Base-by-base conservation (phyloP, 1,284 basidiomycete genomes). In the Bondarzewia mesenterica region DNA sequence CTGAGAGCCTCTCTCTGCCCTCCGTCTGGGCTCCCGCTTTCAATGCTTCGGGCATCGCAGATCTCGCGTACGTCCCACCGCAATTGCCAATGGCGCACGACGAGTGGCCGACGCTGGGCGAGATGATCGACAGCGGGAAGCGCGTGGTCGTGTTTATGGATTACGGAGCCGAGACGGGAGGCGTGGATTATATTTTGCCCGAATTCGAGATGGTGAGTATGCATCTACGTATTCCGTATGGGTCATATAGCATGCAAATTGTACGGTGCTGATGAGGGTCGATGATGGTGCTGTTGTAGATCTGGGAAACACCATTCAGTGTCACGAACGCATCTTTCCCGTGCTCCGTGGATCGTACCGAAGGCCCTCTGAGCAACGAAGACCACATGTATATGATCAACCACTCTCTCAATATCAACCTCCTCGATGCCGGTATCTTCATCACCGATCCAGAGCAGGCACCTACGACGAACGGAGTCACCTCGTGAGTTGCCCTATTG, bases 271-370 rank as follows among this genome's bases (percentile, higher is more conserved):
- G 5, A 32, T 4, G 29, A 12, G 29, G 12, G 29, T 32, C 12
- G 12, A 4, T n/a, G 29, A 12, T 3, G 5, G 10, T 10, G 29
- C 3, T 12, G 4, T 7, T 32, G 10, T 39, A 86, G 74, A 70
- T 89, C 45, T 89, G 85, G 82, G 86, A 91, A 65, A 82, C 82
- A 46, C 80, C 85, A 0, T 85, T 79, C 63, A 77, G 77, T 57
- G 75, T 80, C 25, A 81, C 78, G 22, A 64, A 79, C 57, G 18
- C 71, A 7, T 69, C 66, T 1, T 91, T 88, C 66, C 81, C 80
- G 8, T 92, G 89, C 66, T 73, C 70, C 5, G 77, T 89, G 38
- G 78, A 89, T 64, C 78, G 87, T 43, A 83, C 69, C 43, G 54
- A 52, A 15, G 77, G 77, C 0, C 70, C 74, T 1, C 66, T 79